Conservation (phyloP, 2,329 filamentous ascomycete species). For the Blastomyces emzantsi region DNA sequence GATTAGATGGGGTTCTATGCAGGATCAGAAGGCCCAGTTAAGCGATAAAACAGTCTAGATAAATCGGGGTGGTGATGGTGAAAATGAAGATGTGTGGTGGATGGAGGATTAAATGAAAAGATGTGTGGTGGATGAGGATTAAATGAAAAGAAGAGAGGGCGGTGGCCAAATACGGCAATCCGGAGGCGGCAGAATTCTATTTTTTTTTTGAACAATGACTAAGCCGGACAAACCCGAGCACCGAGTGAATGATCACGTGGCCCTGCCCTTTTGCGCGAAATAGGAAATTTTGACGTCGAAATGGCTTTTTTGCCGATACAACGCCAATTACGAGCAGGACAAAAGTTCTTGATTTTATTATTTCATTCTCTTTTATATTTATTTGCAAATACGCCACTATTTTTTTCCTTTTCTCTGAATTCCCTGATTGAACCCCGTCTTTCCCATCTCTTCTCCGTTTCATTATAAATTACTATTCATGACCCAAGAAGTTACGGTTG, state of each 20-base stretch:
- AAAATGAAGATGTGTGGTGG: neutral
- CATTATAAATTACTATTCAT: neutral
- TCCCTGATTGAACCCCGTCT: neutral
- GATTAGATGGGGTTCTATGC: neutral
- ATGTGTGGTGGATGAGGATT: slow-evolving; percentile 18
- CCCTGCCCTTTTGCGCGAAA: neutral
- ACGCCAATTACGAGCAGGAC: too few species aligned
- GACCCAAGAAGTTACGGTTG: neutral
- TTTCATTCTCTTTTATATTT: neutral
- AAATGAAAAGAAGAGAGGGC: slow-evolving; percentile 13
- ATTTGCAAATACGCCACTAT: neutral
- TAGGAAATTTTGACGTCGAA: slow-evolving; percentile 1
- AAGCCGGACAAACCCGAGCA: neutral
- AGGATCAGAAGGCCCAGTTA: slow-evolving; percentile 1
- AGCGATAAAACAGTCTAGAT: slow-evolving; percentile 5
- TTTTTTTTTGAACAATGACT: neutral
- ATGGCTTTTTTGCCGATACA: neutral
- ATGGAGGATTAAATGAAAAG: slow-evolving; percentile 15
- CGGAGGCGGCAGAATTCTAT: neutral
- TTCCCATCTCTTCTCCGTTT: neutral
- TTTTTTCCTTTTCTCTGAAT: neutral
- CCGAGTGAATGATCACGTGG: neutral
- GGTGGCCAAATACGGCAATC: neutral
- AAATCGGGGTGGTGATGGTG: neutral
- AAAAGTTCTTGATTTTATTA: neutral